These are phyloP conservation scores for Syzygium syzygioides DNA, from an alignment of 441 rosid genomes.

Conservation along the genomic window DNA sequence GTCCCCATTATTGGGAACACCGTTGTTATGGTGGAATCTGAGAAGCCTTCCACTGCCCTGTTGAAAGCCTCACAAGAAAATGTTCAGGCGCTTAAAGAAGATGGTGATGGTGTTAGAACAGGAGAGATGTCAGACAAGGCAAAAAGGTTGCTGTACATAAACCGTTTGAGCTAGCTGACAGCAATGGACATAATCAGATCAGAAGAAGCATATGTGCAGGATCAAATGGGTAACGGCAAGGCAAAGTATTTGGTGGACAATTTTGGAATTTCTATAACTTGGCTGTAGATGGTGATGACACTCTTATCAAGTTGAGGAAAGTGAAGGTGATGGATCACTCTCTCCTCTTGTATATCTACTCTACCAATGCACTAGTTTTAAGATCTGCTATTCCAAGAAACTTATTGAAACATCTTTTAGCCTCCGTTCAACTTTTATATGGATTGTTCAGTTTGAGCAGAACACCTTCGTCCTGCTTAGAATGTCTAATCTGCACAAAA, in stretches of 20 bases:
- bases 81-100: constrained; percentile 19
- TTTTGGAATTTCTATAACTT: not conserved
- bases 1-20: constrained; percentile 60
- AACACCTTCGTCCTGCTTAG: not conserved
- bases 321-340: not conserved
- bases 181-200: constrained; percentile 30
- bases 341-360: not conserved
- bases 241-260: constrained; percentile 19
- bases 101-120: constrained; percentile 2
- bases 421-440: not conserved
- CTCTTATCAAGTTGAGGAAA: not conserved
- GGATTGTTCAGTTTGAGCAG: not conserved
- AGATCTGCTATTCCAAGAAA: not conserved
- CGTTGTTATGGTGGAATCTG: constrained; percentile 60
- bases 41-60: constrained; percentile 38
- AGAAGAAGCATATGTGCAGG: constrained; percentile 14
- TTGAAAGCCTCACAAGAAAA: constrained; percentile 28
- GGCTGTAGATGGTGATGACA: not conserved
- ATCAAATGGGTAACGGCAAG: constrained; percentile 28
- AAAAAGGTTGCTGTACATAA: constrained; percentile 29
- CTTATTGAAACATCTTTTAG: not conserved
- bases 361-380: not conserved
- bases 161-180: constrained; percentile 20
- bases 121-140: constrained; percentile 24
- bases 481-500: not conserved